Conservation (phyloP, 768 basidiomycete genomes). For the Boletus coccyginus region DNA sequence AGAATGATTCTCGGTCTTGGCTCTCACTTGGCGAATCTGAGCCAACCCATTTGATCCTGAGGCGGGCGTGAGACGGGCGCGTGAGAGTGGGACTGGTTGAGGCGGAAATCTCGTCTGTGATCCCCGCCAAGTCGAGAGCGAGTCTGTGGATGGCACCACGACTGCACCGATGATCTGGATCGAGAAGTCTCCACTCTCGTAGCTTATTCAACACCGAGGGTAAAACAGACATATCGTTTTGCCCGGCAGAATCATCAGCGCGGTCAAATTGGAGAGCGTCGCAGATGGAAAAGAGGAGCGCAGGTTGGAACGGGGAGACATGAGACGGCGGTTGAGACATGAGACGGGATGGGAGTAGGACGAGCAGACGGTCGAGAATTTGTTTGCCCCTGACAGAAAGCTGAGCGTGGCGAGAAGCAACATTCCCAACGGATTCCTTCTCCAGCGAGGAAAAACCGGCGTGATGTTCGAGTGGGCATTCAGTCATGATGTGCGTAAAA, state of each 20-base stretch:
- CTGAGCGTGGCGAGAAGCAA: background rate
- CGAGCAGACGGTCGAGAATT: constrained; percentile 14
- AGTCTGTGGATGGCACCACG: constrained; percentile 11
- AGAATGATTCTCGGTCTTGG: background rate
- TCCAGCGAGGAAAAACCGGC: background rate
- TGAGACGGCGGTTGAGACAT: background rate
- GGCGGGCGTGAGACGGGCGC: background rate
- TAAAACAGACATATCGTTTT: constrained; percentile 6
- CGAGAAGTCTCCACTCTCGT: constrained; percentile 25
- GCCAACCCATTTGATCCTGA: constrained; percentile 19
- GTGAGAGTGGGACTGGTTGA: background rate
- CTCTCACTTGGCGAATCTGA: constrained; percentile 6
- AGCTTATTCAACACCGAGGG: constrained; percentile 24
- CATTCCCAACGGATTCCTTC: constrained; percentile 5
- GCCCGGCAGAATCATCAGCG: background rate
- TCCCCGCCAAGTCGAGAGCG: constrained; percentile 20
- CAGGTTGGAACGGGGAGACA: constrained; percentile 6
- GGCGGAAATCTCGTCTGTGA: background rate
- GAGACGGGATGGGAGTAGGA: constrained; percentile 14
- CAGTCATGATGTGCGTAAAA: constrained; percentile 22
- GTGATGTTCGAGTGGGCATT: constrained; percentile 7
- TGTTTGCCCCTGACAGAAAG: constrained; percentile 7
- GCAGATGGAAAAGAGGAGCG: constrained; percentile 26
- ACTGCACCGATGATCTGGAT: constrained; percentile 13
- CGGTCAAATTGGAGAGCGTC: constrained; percentile 6